These are phyloP conservation scores for Talaromyces funiculosus DNA, from an alignment of 2,329 filamentous ascomycete species.

Conservation along the genomic window DNA sequence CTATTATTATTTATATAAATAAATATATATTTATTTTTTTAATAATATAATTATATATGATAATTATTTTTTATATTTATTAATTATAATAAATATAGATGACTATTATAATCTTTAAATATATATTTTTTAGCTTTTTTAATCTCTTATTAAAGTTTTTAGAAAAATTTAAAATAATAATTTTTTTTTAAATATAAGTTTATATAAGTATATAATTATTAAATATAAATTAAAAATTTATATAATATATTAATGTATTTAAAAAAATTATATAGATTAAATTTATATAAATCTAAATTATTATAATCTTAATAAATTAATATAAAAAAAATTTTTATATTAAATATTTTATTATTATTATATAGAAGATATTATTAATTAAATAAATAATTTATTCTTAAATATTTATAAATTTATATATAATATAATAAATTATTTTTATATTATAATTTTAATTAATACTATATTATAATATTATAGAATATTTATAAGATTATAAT, in stretches of 20 bases:
- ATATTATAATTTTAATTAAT: too few species aligned
- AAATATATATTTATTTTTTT: not conserved
- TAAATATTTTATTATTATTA: not conserved
- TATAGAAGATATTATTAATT: not conserved
- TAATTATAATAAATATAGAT: not conserved
- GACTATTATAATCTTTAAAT: not conserved
- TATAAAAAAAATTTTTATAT: not conserved
- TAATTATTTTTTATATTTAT: not conserved
- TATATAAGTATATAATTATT: not conserved
- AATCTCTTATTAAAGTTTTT: not conserved
- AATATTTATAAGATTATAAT: not conserved
- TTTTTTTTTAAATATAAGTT: not conserved
- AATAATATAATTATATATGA: not conserved
- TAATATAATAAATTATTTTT: not conserved
- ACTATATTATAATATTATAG: too few species aligned
- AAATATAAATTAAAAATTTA: not conserved
- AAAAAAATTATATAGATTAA: not conserved
- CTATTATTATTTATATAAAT: too few species aligned
- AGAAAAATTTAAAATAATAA: not conserved
- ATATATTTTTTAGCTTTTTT: not conserved
- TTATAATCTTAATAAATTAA: not conserved
- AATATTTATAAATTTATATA: not conserved
- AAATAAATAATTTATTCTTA: not conserved
- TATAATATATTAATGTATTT: not conserved
- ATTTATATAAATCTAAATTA: not conserved